These are phyloP conservation scores for Acaromyces ingoldii DNA, from an alignment of 1,284 basidiomycete species.

Conservation along the genomic window DNA sequence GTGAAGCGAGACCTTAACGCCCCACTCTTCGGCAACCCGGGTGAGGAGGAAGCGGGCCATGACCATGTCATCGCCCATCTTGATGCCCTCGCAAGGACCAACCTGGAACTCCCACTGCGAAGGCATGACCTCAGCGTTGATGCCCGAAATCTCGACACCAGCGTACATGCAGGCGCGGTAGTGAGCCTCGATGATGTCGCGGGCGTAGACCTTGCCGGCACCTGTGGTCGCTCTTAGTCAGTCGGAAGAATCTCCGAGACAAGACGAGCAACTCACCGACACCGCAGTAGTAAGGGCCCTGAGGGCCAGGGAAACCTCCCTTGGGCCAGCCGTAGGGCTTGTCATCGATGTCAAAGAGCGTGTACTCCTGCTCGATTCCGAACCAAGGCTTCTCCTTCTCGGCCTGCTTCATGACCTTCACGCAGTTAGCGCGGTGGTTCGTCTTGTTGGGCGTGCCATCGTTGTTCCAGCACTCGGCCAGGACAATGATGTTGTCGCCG, in stretches of 20 bases:
- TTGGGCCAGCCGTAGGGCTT: conserved; percentile 83
- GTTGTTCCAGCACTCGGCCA: conserved; percentile 93
- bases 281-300: conserved; percentile 99
- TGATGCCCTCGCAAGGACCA: conserved; percentile 92
- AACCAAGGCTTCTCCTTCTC: conserved; percentile 73
- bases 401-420: conserved; percentile 47
- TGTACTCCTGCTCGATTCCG: conserved; percentile 98
- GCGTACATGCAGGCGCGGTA: conserved; percentile 93
- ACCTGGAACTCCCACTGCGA: conserved; percentile 99
- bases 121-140: conserved; percentile 99
- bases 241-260: neutral
- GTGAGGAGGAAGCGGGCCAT: conserved; percentile 49
- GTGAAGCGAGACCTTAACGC: conserved; percentile 92
- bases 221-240: conserved; percentile 55
- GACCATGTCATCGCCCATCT: conserved; percentile 78
- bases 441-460: conserved; percentile 97
- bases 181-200: conserved; percentile 98
- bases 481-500: conserved; percentile 61
- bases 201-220: conserved; percentile 93
- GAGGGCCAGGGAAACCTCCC: conserved; percentile 95
- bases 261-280: conserved; percentile 62
- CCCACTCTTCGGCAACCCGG: conserved; percentile 84
- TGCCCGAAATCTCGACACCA: conserved; percentile 96
- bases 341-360: conserved; percentile 89
- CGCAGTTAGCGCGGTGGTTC: conserved; percentile 63